phyloP scores from a whole-genome alignment of 2,329 filamentous ascomycete species.

The Capronia coronata region DNA sequence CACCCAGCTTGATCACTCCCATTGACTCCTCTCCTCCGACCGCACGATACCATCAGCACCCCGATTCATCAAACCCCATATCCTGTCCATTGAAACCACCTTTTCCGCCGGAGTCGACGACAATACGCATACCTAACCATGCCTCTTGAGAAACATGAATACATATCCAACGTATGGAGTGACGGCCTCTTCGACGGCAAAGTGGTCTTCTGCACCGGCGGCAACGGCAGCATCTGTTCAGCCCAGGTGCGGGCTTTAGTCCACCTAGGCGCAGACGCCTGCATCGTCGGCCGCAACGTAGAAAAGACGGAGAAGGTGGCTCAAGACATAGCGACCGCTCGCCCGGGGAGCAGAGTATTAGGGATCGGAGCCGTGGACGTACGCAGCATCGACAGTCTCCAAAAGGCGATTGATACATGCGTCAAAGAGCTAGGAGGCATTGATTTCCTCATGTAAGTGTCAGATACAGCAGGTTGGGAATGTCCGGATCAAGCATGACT shows the following conservation, averaged over 20 bases:
- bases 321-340: slow-evolving; percentile 70
- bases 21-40: too few relatives aligned
- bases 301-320: slow-evolving; percentile 80
- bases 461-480: slow-evolving; percentile 13
- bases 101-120: not conserved
- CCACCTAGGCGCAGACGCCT: slow-evolving; percentile 83
- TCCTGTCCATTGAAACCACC: too few relatives aligned
- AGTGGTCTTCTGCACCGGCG: slow-evolving; percentile 91
- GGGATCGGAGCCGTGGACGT: slow-evolving; percentile 74
- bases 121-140: slow-evolving; percentile 43
- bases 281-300: slow-evolving; percentile 83
- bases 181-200: slow-evolving; percentile 84
- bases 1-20: not conserved
- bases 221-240: slow-evolving; percentile 87
- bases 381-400: slow-evolving; percentile 61
- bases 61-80: too few relatives aligned
- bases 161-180: slow-evolving; percentile 75
- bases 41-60: too few relatives aligned
- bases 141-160: slow-evolving; percentile 65
- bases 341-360: slow-evolving; percentile 74
- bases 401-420: slow-evolving; percentile 70
- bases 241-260: slow-evolving; percentile 89
- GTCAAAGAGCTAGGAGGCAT: slow-evolving; percentile 77
- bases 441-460: slow-evolving; percentile 84
- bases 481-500: too few relatives aligned